Base-by-base conservation (phyloP, 805 yeast genomes). In the Zygosaccharomyces bailii region DNA sequence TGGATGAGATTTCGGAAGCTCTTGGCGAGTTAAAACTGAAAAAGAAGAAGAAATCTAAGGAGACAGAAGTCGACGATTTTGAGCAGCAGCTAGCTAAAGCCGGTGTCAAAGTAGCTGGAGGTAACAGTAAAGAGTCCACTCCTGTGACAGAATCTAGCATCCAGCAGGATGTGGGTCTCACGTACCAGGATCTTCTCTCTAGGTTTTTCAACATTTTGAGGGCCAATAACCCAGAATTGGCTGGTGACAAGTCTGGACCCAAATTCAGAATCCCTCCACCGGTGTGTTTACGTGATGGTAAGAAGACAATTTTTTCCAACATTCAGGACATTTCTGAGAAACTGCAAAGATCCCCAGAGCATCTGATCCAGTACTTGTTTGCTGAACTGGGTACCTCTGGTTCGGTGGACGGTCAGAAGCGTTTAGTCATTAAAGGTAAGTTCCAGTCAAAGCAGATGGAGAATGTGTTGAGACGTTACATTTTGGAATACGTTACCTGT, bases 331-430 rank as follows among this genome's bases (percentile, higher is more conserved):
- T 93, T 57, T 79, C 96, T 51, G 86, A 86, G 56, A 93, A 89
- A 45, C 78, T 93, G 74, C 97, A 93, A 70, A 83, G 99, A 74
- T 86, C 89, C 43, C 93, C 96, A 56, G 99, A 93, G 63, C 99
- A 93, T 72, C 82, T 93, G 54, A 93, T 93, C 68, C 96, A 89
- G 73, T 93, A 85, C 71, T 72, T 93, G 70, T 93, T 93, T 71
- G 97, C 98, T 1, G 99, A 93, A 74, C 77, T 93, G 78, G 99
- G 99, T 82, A 93, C 99, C 16, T 88, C 98, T 2, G 99, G 99
- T 65, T 90, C 97, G 45, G 91, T 93, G 49, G 99, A 93, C 71
- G 99, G 98, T 68, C 91, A 87, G 69, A 87, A 89, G 75, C 84
- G 99, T 71, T 80, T 93, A 67, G 89, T 93, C 52, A 91, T 93